These are phyloP conservation scores for Fusarium marasasianum DNA, from an alignment of 2,329 filamentous ascomycete species.

Conservation along the genomic window DNA sequence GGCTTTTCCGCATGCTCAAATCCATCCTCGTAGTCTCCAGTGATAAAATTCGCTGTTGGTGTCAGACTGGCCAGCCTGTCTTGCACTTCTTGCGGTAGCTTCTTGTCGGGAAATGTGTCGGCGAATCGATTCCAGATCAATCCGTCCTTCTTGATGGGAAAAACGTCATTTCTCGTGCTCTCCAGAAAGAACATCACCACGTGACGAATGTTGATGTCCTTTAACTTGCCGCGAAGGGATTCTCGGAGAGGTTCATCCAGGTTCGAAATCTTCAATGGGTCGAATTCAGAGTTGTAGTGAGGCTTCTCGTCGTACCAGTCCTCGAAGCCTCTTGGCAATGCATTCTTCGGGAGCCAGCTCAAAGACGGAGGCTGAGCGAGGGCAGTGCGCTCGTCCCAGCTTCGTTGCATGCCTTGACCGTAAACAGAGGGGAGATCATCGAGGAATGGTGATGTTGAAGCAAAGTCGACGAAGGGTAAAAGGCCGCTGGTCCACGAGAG, in stretches of 20 bases:
- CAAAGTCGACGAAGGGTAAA: conserved; percentile 48
- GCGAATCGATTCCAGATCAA: conserved; percentile 50
- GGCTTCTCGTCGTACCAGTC: conserved; percentile 40
- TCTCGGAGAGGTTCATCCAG: conserved; percentile 46
- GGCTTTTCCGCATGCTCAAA: conserved; percentile 39
- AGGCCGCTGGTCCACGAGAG: conserved; percentile 49
- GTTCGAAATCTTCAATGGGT: conserved; percentile 55
- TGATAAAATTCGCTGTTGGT: conserved; percentile 47
- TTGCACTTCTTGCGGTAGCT: conserved; percentile 47
- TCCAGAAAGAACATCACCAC: conserved; percentile 56
- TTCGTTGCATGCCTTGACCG: conserved; percentile 41
- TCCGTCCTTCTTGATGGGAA: conserved; percentile 54
- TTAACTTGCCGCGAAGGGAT: conserved; percentile 39
- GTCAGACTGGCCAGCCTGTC: conserved; percentile 44
- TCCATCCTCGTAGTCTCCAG: conserved; percentile 49
- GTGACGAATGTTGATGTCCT: conserved; percentile 52
- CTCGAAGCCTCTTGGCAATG: conserved; percentile 34
- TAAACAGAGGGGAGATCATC: conserved; percentile 38
- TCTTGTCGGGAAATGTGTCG: conserved; percentile 45
- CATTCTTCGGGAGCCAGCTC: conserved; percentile 38
- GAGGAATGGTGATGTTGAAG: conserved; percentile 44
- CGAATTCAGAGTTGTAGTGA: conserved; percentile 49
- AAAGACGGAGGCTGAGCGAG: conserved; percentile 34
- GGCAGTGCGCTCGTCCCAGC: conserved; percentile 43
- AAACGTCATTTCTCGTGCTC: conserved; percentile 57